phyloP scores from a whole-genome alignment of 1,284 basidiomycete species.

The Testicularia cyperi region DNA sequence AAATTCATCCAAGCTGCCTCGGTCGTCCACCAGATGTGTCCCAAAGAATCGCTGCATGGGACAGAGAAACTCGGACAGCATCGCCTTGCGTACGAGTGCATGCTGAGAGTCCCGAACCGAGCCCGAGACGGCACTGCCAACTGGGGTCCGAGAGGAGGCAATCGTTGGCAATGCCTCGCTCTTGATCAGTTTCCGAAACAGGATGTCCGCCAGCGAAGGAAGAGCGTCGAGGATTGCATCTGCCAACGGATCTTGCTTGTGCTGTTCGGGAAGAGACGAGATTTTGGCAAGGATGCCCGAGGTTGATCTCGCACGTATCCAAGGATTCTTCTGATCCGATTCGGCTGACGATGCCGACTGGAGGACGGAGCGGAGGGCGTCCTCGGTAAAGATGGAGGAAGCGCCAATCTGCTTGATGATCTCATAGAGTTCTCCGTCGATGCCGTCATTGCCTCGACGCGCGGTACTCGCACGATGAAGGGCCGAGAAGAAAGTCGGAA shows the following conservation, averaged over 20 bases:
- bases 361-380: constrained; percentile 18
- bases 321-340: constrained; percentile 7
- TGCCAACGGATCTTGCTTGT: not conserved
- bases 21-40: too few species aligned
- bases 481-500: constrained; percentile 15
- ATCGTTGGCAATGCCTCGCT: not conserved
- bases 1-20: too few species aligned
- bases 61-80: constrained; percentile 25
- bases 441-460: too few species aligned
- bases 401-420: constrained; percentile 18
- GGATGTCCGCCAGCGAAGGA: not conserved
- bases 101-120: constrained; percentile 14
- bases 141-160: not conserved
- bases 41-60: too few species aligned
- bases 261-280: not conserved
- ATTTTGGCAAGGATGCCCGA: not conserved
- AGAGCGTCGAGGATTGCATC: not conserved
- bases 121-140: not conserved
- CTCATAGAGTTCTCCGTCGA: not conserved
- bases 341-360: constrained; percentile 6
- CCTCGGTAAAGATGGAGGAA: constrained; percentile 32
- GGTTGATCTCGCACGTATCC: too few species aligned
- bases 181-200: not conserved
- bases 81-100: constrained; percentile 24
- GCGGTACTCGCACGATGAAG: too few species aligned